Evolutionary conservation across 257 asterid genomes (phyloP).

Genomic region (Solanum microdontum): DNA sequence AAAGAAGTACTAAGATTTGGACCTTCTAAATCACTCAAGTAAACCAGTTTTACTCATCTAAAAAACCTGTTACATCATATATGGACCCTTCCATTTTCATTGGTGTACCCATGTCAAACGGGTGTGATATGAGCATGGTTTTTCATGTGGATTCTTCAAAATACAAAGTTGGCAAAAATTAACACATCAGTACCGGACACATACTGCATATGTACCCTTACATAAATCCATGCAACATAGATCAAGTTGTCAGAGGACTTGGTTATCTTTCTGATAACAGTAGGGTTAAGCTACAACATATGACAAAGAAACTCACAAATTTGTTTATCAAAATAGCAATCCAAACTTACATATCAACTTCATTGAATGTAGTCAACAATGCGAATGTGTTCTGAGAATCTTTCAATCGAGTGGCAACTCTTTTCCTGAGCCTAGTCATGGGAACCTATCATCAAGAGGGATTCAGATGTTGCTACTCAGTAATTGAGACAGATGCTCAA

Average conservation of each 20-base stretch:
- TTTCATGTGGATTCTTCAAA: neutral
- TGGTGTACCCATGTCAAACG: neutral
- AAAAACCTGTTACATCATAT: neutral
- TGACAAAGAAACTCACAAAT: neutral
- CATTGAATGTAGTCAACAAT: conserved; percentile 89
- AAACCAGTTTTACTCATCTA: neutral
- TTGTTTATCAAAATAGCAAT: neutral
- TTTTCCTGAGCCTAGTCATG: conserved; percentile 94
- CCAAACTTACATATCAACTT: conserved; percentile 86
- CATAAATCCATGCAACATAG: neutral
- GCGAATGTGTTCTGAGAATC: conserved; percentile 99
- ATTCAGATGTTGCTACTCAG: neutral
- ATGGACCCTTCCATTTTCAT: neutral
- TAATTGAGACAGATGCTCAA: neutral
- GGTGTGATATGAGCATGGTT: neutral
- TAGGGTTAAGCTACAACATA: neutral
- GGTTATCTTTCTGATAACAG: neutral
- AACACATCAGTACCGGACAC: neutral
- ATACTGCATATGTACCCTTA: neutral
- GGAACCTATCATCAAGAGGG: conserved; percentile 50
- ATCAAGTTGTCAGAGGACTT: neutral
- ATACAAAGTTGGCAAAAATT: neutral
- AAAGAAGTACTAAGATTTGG: neutral
- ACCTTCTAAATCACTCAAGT: neutral
- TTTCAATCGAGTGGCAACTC: conserved; percentile 89